phyloP scores from a whole-genome alignment of 225 moss, liverwort and hornwort species.

The Marchantia polymorpha region DNA sequence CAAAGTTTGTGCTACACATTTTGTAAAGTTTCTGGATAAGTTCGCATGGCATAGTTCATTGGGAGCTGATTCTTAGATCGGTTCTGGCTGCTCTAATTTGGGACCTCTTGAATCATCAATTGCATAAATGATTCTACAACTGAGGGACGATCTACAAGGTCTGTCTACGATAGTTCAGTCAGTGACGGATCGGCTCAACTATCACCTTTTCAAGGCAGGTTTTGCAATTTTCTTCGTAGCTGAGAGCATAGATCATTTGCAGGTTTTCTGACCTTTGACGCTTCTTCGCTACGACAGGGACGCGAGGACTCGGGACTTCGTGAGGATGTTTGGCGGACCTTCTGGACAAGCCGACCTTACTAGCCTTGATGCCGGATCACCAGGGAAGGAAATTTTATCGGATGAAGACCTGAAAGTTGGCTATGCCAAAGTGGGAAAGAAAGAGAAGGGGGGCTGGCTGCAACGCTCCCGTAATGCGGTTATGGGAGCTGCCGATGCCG shows the following conservation, averaged over 20 bases:
- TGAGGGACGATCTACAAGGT: background rate
- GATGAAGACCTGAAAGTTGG: slow-evolving; percentile 61
- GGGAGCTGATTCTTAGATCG: background rate
- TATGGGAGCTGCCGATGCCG: slow-evolving; percentile 64
- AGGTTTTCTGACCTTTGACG: background rate
- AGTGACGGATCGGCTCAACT: background rate
- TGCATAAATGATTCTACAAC: background rate
- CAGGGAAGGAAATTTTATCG: slow-evolving; percentile 38
- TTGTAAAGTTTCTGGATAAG: background rate
- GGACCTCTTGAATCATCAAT: background rate
- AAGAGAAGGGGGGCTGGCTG: slow-evolving; percentile 90
- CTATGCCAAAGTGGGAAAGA: slow-evolving; percentile 54
- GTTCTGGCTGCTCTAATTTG: no score
- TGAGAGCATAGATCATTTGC: background rate
- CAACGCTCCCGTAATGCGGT: slow-evolving; percentile 83
- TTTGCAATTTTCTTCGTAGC: background rate
- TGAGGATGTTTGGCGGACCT: slow-evolving; percentile 52
- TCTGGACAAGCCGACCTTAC: slow-evolving; percentile 48
- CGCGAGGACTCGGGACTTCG: slow-evolving; percentile 68
- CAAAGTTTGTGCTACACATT: background rate
- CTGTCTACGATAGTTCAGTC: background rate
- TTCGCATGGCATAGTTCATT: background rate
- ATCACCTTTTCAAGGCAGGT: background rate
- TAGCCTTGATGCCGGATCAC: slow-evolving; percentile 38
- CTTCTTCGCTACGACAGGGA: slow-evolving; percentile 57